Evolutionary conservation across 1,284 basidiomycete genomes (phyloP).

Genomic region (Pseudozyma tsukubaensis): DNA sequence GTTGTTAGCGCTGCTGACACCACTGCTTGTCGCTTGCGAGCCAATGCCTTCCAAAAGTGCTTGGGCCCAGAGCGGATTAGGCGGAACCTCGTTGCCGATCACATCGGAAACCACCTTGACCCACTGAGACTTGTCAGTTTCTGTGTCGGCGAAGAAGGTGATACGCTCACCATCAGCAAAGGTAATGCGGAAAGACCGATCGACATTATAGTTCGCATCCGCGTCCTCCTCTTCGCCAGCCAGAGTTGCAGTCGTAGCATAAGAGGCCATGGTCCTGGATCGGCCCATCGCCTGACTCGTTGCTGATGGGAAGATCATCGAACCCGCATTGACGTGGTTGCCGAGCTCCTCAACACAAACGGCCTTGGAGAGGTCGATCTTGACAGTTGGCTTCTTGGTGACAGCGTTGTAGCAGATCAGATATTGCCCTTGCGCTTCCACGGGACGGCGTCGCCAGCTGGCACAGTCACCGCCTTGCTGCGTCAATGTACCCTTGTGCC

Average conservation of each 20-base stretch:
- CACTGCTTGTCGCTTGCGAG: neutral
- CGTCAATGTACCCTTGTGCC: constrained; percentile 84
- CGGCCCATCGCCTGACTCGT: constrained; percentile 35
- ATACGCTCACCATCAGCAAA: constrained; percentile 86
- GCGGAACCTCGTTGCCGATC: constrained; percentile 47
- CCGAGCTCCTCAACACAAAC: constrained; percentile 81
- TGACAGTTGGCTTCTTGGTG: constrained; percentile 88
- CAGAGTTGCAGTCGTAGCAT: constrained; percentile 30
- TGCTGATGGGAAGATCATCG: constrained; percentile 35
- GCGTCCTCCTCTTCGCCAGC: constrained; percentile 71
- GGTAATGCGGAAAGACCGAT: constrained; percentile 85
- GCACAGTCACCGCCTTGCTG: constrained; percentile 93
- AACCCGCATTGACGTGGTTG: constrained; percentile 68
- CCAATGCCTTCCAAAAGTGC: constrained; percentile 30
- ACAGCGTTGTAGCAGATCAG: constrained; percentile 93
- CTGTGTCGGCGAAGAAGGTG: constrained; percentile 88
- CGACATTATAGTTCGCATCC: constrained; percentile 76
- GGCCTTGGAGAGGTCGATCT: constrained; percentile 89
- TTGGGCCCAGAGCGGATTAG: constrained; percentile 64
- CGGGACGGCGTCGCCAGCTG: constrained; percentile 87
- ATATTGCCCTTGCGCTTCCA: constrained; percentile 86
- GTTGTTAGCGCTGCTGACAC: neutral
- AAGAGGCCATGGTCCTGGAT: constrained; percentile 36
- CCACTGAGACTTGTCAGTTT: constrained; percentile 88
- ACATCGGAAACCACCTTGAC: constrained; percentile 71